Evolutionary conservation across 805 yeast species (phyloP), one percentile per base, ranked within the genome.

Genomic region (Soucietia sequanensis): DNA sequence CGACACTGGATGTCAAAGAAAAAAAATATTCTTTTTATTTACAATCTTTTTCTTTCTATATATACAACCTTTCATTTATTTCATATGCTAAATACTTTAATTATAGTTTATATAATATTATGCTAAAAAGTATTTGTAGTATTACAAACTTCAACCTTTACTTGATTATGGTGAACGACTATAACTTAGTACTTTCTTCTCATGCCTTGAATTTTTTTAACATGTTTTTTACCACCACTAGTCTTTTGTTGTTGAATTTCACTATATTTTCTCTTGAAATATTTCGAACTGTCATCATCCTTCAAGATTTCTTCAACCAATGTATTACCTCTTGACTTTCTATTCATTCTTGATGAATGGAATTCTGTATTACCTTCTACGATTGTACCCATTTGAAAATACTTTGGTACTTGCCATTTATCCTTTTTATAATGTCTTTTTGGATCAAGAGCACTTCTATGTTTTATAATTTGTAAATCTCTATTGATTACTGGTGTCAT

Each of bases 351-450:
- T 4, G 78, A 65, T 24, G 81, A 76, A 63, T 71, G 86, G 58
- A 72, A 87, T 55, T 91, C 97, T 2, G 86, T 72, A 44, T 81
- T 79, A 27, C 89, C 91, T 48, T 84, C 93, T 17, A 90, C 61
- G 23, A 93, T 76, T 0, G 96, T 89, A 11, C 99, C 99, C 48
- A 85, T 76, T 39, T 91, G 93, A 57, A 93, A 89, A 45, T 71
- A 78, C 50, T 84, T 86, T 30, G 95, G 91, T 6, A 73, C 70
- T 32, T 70, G 72, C 84, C 89, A 83, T 42, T 80, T 80, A 39
- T 84, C 93, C 57, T 86, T 87, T 62, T 86, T 88, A 63, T 93
- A 93, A 62, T 88, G 96, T 49, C 97, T 76, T 63, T 93, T 93
- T 6, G 97, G 98, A 56, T 93, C 98, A 42, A 93, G 70, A 7